phyloP scores from a whole-genome alignment of 2,329 filamentous ascomycete species.

The Cladosporium austrohemisphaericum region DNA sequence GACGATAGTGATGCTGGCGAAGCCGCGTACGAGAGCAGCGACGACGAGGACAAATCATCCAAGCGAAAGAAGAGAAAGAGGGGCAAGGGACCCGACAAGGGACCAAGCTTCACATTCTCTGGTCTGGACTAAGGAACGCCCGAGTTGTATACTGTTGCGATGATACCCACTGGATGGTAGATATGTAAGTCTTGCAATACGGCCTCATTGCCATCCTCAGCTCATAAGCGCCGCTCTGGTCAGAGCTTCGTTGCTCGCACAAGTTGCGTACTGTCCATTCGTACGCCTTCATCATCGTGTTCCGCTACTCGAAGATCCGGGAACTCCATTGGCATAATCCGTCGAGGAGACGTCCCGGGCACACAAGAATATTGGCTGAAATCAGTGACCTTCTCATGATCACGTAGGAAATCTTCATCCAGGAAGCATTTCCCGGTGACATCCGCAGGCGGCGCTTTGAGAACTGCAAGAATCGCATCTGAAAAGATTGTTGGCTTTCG shows the following conservation, averaged over 20 bases:
- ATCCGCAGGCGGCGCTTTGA: conserved; percentile 53
- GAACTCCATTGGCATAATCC: conserved; percentile 72
- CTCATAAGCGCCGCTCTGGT: background rate
- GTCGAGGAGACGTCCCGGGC: conserved; percentile 57
- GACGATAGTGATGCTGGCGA: conserved; percentile 34
- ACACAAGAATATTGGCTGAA: conserved; percentile 72
- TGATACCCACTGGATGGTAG: conserved; percentile 11
- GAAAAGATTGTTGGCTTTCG: conserved; percentile 64
- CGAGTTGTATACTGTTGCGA: conserved; percentile 4
- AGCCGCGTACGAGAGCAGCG: conserved; percentile 37
- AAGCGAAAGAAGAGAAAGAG: conserved; percentile 43
- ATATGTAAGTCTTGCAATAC: background rate
- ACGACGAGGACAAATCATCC: conserved; percentile 43
- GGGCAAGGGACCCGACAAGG: conserved; percentile 29
- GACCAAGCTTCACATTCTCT: conserved; percentile 26
- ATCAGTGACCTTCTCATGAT: conserved; percentile 61
- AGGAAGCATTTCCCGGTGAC: conserved; percentile 71
- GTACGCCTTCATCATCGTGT: conserved; percentile 73
- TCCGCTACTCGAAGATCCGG: conserved; percentile 70
- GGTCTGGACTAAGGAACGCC: conserved; percentile 26
- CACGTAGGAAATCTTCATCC: conserved; percentile 76
- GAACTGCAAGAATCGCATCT: conserved; percentile 71
- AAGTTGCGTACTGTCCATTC: conserved; percentile 61
- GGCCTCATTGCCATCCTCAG: background rate
- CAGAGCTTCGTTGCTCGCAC: background rate